Evolutionary conservation across 208 protist genomes (phyloP).

Genomic region (Crithidia bombi): DNA sequence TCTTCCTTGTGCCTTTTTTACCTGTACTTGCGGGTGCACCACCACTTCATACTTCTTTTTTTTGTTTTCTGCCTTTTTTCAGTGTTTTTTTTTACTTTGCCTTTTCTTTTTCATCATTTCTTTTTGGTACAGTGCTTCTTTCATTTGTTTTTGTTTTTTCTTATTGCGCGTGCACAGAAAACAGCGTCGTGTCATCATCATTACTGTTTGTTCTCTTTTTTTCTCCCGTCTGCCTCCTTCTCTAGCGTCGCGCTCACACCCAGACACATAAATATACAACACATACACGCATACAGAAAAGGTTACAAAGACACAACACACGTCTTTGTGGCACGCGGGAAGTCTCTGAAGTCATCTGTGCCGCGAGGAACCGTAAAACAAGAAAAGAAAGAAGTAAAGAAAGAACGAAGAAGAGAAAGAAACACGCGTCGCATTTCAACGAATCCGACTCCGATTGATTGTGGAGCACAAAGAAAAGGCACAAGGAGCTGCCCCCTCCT

Average conservation of each 20-base stretch:
- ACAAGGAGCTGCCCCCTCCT: no score
- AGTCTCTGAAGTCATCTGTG: no score
- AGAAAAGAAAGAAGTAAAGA: no score
- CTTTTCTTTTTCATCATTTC: neutral
- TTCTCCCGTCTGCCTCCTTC: neutral
- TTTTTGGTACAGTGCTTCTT: neutral
- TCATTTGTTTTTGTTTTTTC: neutral
- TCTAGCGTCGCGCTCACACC: neutral
- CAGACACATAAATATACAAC: neutral
- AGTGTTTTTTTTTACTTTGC: neutral
- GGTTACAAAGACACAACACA: neutral
- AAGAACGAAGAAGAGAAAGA: no score
- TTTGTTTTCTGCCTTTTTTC: neutral
- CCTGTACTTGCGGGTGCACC: neutral
- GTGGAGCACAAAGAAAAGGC: neutral
- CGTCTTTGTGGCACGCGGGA: neutral
- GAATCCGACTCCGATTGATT: neutral
- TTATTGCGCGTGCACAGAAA: neutral
- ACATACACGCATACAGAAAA: neutral
- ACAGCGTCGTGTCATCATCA: neutral
- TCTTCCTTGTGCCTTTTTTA: neutral
- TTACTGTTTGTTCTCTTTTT: neutral
- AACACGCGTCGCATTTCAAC: no score
- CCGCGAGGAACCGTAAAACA: no score
- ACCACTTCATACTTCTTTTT: slow-evolving; percentile 1